Evolutionary conservation across 345 rosid genomes (phyloP).

Genomic region (Eucalyptus caleyi): DNA sequence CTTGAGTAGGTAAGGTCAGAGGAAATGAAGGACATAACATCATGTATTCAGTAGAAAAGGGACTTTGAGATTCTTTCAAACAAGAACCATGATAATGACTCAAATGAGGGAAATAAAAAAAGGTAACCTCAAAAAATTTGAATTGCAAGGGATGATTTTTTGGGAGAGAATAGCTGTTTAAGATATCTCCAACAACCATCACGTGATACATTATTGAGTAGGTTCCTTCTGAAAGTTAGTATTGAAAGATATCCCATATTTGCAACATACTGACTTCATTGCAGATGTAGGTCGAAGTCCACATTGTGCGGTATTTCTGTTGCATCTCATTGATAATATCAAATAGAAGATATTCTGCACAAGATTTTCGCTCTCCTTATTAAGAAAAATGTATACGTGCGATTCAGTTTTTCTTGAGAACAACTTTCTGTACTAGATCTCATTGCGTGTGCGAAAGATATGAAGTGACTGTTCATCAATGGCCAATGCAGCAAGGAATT

Average conservation of each 20-base stretch:
- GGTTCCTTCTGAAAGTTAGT: neutral
- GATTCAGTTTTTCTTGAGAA: neutral
- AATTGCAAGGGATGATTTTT: neutral
- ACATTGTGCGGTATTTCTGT: neutral
- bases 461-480: neutral
- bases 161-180: neutral
- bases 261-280: neutral
- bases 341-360: neutral
- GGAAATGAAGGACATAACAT: neutral
- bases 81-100: neutral
- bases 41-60: neutral
- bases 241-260: neutral
- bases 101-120: neutral
- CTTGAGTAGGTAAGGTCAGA: neutral
- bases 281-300: neutral
- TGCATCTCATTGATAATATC: neutral
- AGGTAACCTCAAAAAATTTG: neutral
- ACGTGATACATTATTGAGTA: neutral
- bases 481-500: neutral
- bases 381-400: neutral
- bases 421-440: neutral
- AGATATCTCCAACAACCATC: neutral
- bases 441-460: neutral
- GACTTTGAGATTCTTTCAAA: neutral
- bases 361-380: neutral